Percentiles rank a stretch among this genome's conserved stretches.
Evolutionary conservation across 495 filamentous ascomycete species (phyloP).

Genomic region (Tuber melanosporum): DNA sequence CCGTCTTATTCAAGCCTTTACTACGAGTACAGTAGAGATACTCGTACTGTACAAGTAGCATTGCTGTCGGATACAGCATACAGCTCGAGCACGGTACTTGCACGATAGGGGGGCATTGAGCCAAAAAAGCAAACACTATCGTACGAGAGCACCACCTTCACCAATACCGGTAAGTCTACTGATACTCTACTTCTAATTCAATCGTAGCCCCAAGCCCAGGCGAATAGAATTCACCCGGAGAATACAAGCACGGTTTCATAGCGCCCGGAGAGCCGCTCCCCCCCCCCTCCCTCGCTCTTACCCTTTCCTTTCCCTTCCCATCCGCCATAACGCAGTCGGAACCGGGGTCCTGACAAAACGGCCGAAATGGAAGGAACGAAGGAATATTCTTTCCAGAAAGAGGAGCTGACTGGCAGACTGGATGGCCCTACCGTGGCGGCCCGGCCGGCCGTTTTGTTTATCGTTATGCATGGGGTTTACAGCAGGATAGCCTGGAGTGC

Average conservation of each 20-base stretch:
- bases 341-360: background rate
- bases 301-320: background rate
- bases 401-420: background rate
- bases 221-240: background rate
- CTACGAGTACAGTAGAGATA: background rate
- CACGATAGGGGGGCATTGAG: background rate
- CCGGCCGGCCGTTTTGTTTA: background rate
- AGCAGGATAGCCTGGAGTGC: background rate
- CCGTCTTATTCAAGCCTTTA: background rate
- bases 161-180: background rate
- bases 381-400: background rate
- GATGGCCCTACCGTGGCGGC: background rate
- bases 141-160: background rate
- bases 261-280: background rate
- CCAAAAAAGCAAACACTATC: background rate
- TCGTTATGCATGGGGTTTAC: background rate
- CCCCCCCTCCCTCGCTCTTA: background rate
- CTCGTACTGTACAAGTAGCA: background rate
- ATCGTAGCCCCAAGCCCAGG: background rate
- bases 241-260: background rate
- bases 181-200: background rate
- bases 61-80: background rate
- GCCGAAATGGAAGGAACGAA: slow-evolving; percentile 1
- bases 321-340: background rate
- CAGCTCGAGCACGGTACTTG: background rate